Conservation (phyloP, 176 grass and related monocot genomes). For the Musa schizocarpa region DNA sequence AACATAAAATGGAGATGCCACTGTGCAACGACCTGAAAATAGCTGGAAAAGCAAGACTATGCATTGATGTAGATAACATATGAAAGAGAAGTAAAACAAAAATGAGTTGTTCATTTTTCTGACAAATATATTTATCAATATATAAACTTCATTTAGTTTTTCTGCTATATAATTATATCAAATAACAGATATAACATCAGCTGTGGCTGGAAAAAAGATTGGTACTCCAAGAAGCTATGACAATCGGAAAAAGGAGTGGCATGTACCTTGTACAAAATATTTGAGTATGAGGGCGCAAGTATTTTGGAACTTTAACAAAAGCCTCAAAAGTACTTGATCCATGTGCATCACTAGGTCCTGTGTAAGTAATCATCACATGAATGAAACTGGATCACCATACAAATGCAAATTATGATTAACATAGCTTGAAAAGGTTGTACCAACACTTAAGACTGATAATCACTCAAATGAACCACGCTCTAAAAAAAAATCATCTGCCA, state of each 20-base stretch:
- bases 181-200: no score
- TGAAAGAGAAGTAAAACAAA: not conserved
- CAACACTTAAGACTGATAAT: not conserved
- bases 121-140: not conserved
- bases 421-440: not conserved
- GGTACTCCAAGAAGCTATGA: not conserved
- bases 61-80: not conserved
- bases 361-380: slow-evolving; percentile 28
- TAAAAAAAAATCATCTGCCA: not conserved
- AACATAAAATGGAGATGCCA: not conserved
- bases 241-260: not conserved
- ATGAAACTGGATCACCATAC: slow-evolving; percentile 10
- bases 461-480: not conserved
- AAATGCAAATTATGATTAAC: not conserved
- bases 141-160: not conserved
- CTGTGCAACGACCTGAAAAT: not conserved
- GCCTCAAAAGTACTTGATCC: slow-evolving; percentile 70
- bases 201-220: not conserved
- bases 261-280: slow-evolving; percentile 92
- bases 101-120: not conserved
- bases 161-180: not conserved
- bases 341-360: slow-evolving; percentile 78
- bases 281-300: slow-evolving; percentile 78
- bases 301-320: slow-evolving; percentile 90
- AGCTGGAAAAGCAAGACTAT: not conserved